Percentiles rank a stretch among this genome's conserved stretches.
phyloP scores from a whole-genome alignment of 371 early-diverging fungal species.

The Mortierella sp. region DNA sequence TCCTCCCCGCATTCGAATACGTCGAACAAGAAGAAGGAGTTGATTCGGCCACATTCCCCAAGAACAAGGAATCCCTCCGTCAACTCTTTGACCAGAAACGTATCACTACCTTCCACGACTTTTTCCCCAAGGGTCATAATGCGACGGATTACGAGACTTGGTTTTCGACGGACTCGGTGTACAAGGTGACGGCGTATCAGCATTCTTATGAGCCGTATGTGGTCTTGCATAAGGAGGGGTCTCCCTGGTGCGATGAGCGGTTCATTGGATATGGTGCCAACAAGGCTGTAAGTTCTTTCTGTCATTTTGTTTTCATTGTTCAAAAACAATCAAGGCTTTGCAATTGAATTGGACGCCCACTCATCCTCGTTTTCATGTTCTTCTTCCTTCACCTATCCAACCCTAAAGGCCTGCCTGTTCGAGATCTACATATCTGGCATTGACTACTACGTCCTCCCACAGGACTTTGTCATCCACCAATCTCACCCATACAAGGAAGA shows the following conservation, averaged over 20 bases:
- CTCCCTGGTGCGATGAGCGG: slow-evolving; percentile 76
- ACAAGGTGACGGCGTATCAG: slow-evolving; percentile 73
- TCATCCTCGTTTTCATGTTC: background rate
- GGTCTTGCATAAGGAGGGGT: slow-evolving; percentile 70
- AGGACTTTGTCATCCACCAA: slow-evolving; percentile 77
- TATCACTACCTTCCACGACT: slow-evolving; percentile 74
- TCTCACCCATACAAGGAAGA: slow-evolving; percentile 76
- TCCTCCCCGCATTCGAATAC: slow-evolving; percentile 80
- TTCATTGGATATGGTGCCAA: slow-evolving; percentile 80
- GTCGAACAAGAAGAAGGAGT: slow-evolving; percentile 67
- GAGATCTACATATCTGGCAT: slow-evolving; percentile 77
- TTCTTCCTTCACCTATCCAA: background rate
- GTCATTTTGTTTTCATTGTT: background rate
- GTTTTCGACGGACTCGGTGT: slow-evolving; percentile 62
- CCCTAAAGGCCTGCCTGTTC: slow-evolving; percentile 69
- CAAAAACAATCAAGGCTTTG: too few relatives aligned
- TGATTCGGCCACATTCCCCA: slow-evolving; percentile 70
- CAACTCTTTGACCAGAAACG: slow-evolving; percentile 62
- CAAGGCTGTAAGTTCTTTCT: slow-evolving; percentile 62
- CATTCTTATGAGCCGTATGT: slow-evolving; percentile 80
- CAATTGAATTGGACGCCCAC: background rate
- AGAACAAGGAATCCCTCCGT: slow-evolving; percentile 62
- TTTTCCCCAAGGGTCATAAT: slow-evolving; percentile 77
- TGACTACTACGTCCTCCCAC: slow-evolving; percentile 74
- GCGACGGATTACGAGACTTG: slow-evolving; percentile 73